Percentiles rank a stretch among this genome's conserved stretches.
Evolutionary conservation across 192 early-diverging fungal genomes (phyloP).

Genomic region (Tieghemiomyces parasiticus): DNA sequence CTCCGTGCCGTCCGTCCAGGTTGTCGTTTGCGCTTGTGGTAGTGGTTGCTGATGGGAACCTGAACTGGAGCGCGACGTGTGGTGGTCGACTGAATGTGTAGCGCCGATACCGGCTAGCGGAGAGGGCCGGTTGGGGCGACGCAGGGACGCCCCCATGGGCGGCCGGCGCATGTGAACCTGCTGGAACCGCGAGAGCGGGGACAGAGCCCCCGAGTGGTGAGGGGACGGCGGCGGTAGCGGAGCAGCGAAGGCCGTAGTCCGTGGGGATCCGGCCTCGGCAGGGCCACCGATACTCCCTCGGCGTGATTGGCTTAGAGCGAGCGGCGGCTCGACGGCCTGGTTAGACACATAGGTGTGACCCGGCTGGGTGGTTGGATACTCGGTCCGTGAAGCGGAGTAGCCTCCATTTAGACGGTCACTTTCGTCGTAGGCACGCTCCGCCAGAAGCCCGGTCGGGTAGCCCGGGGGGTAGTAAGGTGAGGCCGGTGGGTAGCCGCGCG

Average conservation of each 20-base stretch:
- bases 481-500: not conserved
- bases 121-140: conserved; percentile 9
- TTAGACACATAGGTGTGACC: not conserved
- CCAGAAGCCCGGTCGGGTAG: not conserved
- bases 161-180: not conserved
- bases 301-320: not conserved
- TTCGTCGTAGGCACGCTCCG: too few relatives aligned
- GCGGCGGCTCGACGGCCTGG: not conserved
- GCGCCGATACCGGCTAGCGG: not conserved
- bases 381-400: not conserved
- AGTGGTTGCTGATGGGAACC: too few relatives aligned
- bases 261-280: not conserved
- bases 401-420: not conserved
- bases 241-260: too few relatives aligned
- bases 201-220: not conserved
- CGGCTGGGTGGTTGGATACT: not conserved
- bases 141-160: not conserved
- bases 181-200: conserved; percentile 2
- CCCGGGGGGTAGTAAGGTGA: not conserved
- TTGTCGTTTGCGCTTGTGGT: too few relatives aligned
- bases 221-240: not conserved
- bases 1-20: too few relatives aligned
- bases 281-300: not conserved
- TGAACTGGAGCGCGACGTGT: too few relatives aligned
- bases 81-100: too few relatives aligned